Conservation (phyloP, 345 rosid genomes). For the Eucalyptus decipiens region DNA sequence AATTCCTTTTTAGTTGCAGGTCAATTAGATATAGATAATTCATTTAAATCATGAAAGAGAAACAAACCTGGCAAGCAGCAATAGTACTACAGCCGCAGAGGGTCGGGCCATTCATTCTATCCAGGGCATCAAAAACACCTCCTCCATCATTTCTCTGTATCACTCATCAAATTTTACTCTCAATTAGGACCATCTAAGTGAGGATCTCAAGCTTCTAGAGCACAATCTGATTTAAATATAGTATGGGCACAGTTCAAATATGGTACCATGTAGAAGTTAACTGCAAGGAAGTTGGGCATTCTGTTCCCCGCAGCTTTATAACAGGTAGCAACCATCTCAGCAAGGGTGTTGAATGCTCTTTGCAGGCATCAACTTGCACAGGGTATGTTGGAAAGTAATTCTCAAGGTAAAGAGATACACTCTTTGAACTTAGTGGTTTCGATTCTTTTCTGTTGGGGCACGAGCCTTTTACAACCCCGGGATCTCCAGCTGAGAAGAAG, state of each 20-base stretch:
- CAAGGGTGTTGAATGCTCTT: constrained; percentile 77
- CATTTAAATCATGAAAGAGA: background rate
- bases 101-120: constrained; percentile 75
- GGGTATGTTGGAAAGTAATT: constrained; percentile 92
- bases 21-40: background rate
- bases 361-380: constrained; percentile 78
- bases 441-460: constrained; percentile 93
- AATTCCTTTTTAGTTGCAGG: background rate
- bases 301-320: constrained; percentile 65
- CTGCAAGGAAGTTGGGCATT: constrained; percentile 91
- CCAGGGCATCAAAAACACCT: constrained; percentile 77
- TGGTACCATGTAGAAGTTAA: constrained; percentile 91
- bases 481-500: constrained; percentile 80
- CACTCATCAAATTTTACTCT: background rate
- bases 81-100: constrained; percentile 76
- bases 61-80: constrained; percentile 78
- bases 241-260: background rate
- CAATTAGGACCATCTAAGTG: background rate
- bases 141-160: constrained; percentile 96
- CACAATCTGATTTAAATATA: background rate
- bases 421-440: constrained; percentile 48
- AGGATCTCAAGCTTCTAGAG: background rate
- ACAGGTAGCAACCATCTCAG: constrained; percentile 86
- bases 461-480: constrained; percentile 77
- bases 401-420: constrained; percentile 70